Base-by-base conservation (phyloP, 1,284 basidiomycete species). In the Microstroma glucosiphilum region DNA sequence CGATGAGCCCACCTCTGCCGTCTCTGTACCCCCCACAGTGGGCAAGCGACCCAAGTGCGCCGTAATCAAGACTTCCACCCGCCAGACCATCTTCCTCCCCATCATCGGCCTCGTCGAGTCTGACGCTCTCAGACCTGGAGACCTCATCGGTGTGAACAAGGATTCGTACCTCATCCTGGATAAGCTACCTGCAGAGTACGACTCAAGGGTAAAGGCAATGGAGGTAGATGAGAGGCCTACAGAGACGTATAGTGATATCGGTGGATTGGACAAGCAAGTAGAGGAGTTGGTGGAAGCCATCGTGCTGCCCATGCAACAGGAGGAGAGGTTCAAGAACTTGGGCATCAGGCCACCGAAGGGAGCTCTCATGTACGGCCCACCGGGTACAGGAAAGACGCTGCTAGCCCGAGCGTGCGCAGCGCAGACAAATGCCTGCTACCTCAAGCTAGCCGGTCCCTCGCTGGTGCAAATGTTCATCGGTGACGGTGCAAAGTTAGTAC, bases 71-170 rank as follows among this genome's bases (percentile, higher is more conserved):
- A 98, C 94, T 1, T 93, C 91, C 0, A 98, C 94, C 6, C 88
- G 96, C 64, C 79, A 86, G 83, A 98, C 96, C 49, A 92, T 99
- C 59, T 99, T 98, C 83, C 86, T 99, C 21, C 94, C 96, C 8
- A 86, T 99, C 76, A 94, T 98, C 69, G 96, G 94, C 66, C 89
- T 99, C 63, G 94, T 98, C 37, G 90, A 92, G 19, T 85, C 92
- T 40, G 89, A 94, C 62, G 83, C 91, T 73, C 87, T 99, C 62
- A 87, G 85, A 73, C 94, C 94, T 1, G 86, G 89, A 53, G 96
- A 97, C 82, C 85, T 99, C 61, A 96, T 99, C 73, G 94, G 94
- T 68, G 94, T 98, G 58, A 98, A 99, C 84, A 99, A 99, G 81
- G 94, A 98, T 80, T 96, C 92, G n/a, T 98, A 98, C 79, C 86